Base-by-base conservation (phyloP, 176 grass and related monocot species). In the Poa annua region DNA sequence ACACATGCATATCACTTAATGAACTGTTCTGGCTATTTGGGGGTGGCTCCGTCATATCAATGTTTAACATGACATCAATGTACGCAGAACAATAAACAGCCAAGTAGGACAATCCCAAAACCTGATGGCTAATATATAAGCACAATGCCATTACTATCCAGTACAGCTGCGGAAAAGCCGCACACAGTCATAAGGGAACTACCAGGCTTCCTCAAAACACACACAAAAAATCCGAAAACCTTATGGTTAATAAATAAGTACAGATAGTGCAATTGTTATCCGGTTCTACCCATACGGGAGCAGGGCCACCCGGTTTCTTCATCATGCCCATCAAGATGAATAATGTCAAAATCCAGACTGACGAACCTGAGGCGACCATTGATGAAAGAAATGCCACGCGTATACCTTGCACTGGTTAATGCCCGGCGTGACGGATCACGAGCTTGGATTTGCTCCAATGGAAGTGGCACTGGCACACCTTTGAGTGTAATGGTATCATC, bases 1-100 rank as follows among this genome's bases (percentile, higher is more conserved):
- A 0, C 38, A 41, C 38, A 41, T 0, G 38, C 5, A 8, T 41
- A 41, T 41, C 38, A 8, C 38, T 41, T 41, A 41, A 41, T 41
- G 38, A 41, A 41, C 38, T 41, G 38, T 41, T 41, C 38, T 41
- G 38, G 38, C 38, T 41, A 41, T 41, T 41, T 41, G 38, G 38
- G 8, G 8, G 38, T 41, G 5, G 38, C 38, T 41, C 38, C 38
- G 38, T 41, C 38, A 41, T 41, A 41, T 41, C 38, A 41, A 41
- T 41, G 38, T 41, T 41, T 41, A 36, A 36, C 35, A 36, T 36
- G 35, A 36, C 41, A 42, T 42, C 41, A 68, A 22, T 12, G 44
- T 92, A 97, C 69, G 26, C 7, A 36, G 44, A 75, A 81, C 29
- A 22, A 75, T 5, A 67, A 71, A 52, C 41, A 10, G 41, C 41